phyloP scores from a whole-genome alignment of 306 rosid genomes.

The Rosa multiflora region DNA sequence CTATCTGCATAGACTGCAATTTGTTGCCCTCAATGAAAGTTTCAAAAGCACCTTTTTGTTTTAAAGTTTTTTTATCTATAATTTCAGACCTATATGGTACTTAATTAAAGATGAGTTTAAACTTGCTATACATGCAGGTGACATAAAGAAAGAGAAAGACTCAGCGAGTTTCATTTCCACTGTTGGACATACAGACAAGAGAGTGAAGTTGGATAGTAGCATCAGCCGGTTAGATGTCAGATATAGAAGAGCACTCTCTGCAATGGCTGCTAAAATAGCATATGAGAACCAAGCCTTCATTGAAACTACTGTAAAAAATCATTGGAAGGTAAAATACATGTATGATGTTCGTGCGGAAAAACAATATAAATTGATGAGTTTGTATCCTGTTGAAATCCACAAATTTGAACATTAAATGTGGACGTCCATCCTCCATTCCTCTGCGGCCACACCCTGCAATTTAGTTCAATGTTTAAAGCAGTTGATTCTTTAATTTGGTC shows the following conservation, averaged over 20 bases:
- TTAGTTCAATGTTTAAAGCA: too few species aligned
- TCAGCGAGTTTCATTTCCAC: conserved; percentile 10
- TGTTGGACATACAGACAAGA: conserved; percentile 10
- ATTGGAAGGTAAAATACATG: conserved; percentile 22
- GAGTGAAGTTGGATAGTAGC: conserved; percentile 15
- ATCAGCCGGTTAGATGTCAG: neutral
- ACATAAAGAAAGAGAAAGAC: neutral
- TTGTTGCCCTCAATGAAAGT: neutral
- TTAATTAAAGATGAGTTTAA: neutral
- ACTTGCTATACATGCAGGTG: neutral
- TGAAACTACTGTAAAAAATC: neutral
- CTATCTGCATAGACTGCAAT: neutral
- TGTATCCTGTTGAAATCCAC: too few species aligned
- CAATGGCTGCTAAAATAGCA: conserved; percentile 23
- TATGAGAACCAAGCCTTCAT: conserved; percentile 26
- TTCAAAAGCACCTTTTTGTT: neutral
- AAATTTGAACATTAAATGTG: too few species aligned
- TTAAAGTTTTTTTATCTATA: too few species aligned
- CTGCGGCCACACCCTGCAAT: too few species aligned
- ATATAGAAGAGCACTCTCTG: conserved; percentile 14
- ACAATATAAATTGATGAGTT: too few species aligned
- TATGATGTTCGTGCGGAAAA: too few species aligned
- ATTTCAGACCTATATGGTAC: neutral
- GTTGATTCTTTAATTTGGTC: too few species aligned
- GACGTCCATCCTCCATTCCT: too few species aligned